Evolutionary conservation across 2,329 filamentous ascomycete species (phyloP).

Genomic region (Aureobasidium sp.): DNA sequence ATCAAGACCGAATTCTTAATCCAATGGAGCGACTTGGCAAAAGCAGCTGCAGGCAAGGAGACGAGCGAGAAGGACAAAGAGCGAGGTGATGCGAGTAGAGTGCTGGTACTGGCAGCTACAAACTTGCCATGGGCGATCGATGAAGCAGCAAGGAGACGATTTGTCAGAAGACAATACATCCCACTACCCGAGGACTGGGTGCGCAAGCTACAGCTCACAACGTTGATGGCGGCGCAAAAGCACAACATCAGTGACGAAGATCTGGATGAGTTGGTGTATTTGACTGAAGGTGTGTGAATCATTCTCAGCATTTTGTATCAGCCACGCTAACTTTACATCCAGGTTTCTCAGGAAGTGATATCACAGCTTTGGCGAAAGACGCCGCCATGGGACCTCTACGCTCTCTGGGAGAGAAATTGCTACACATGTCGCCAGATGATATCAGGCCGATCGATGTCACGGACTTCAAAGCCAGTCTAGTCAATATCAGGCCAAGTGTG

Average conservation of each 20-base stretch:
- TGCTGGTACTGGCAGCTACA: constrained; percentile 88
- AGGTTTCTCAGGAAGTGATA: constrained; percentile 98
- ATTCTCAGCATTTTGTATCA: neutral
- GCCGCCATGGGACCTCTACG: constrained; percentile 94
- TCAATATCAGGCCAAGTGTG: constrained; percentile 83
- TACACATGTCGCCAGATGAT: constrained; percentile 89
- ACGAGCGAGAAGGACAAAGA: constrained; percentile 59
- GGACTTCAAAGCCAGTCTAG: constrained; percentile 79
- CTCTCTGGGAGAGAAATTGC: constrained; percentile 78
- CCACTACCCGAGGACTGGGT: constrained; percentile 83
- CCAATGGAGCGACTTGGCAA: constrained; percentile 90
- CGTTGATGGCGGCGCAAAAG: constrained; percentile 78
- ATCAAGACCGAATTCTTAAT: constrained; percentile 98
- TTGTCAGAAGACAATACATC: constrained; percentile 92
- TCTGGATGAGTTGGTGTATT: constrained; percentile 62
- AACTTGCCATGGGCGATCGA: constrained; percentile 98
- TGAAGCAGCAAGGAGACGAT: constrained; percentile 82
- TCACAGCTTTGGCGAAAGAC: constrained; percentile 93
- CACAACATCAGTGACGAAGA: constrained; percentile 68
- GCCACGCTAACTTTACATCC: neutral
- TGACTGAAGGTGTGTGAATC: constrained; percentile 68
- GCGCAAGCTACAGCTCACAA: constrained; percentile 69
- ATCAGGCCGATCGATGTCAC: constrained; percentile 76
- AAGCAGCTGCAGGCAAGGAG: constrained; percentile 82
- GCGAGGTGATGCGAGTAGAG: constrained; percentile 74